Evolutionary conservation across 148 eudicot genomes (phyloP), one percentile per base, ranked within the genome.

Genomic region (Simmondsia chinensis): DNA sequence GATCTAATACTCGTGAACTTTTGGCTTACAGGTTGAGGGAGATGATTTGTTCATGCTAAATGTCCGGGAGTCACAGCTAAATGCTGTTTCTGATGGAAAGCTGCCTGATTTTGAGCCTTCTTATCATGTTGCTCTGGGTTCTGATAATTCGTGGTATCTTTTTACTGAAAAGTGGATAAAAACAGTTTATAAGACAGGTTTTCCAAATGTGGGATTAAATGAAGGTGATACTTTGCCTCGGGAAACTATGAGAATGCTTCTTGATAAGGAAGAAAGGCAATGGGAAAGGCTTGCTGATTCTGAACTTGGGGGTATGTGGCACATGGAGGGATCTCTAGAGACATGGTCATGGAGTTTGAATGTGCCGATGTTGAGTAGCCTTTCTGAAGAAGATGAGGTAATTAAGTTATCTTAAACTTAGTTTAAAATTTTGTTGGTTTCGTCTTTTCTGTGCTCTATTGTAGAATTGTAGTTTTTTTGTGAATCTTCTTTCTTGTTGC

Each of bases 291-390:
- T 82, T 40, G 64, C 54, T 43, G 72, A 75, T 50, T 86, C 94
- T 59, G 94, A 80, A 52, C 65, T 82, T 63, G 96, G 96, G 46
- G 77, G 77, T 46, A 43, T 91, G 20, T 91, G 99, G 99, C 57
- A 66, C 50, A 69, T 73, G 75, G 99, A 82, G 61, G 99, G 95
- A 57, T 86, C 99, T 46, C 64, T 91, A 18, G 96, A 82, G 59
- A 86, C 94, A 4, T 91, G 99, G 99, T 91, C 99, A 36, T 91
- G 96, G 99, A 91, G 99, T 65, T 73, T 91, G 62, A 91, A 91
- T 66, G 82, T 86, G 47, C 99, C 99, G 14, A 82, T 82, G 62
- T 54, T 82, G 71, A 82, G 77, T 68, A 86, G 96, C 75, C 81
- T 82, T 37, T 71, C 99, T 29, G 80, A 76, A 71, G 88, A 86